Evolutionary conservation across 768 basidiomycete species (phyloP).

Genomic region (Megacollybia marginata): DNA sequence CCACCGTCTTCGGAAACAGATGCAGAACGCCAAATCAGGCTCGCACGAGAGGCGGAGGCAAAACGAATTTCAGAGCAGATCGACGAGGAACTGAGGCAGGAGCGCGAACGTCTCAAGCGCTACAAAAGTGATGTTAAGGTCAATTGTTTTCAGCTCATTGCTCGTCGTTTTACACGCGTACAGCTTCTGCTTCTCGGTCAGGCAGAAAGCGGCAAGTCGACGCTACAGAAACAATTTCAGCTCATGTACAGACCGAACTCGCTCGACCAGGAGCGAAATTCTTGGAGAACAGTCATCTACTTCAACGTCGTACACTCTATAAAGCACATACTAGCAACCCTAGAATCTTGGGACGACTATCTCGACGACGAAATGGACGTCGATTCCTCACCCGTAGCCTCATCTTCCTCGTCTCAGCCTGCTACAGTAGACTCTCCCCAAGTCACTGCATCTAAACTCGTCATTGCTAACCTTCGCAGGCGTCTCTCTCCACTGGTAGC

Average conservation of each 20-base stretch:
- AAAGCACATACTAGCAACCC: conserved; percentile 57
- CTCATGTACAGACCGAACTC: conserved; percentile 73
- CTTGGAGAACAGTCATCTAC: conserved; percentile 69
- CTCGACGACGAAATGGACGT: conserved; percentile 39
- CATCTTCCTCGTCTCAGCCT: conserved; percentile 16
- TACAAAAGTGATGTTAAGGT: conserved; percentile 75
- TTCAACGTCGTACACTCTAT: conserved; percentile 70
- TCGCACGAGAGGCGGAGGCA: conserved; percentile 64
- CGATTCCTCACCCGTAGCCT: conserved; percentile 3
- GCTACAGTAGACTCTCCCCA: conserved; percentile 20
- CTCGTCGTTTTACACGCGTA: not conserved
- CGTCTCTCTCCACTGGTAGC: conserved; percentile 55
- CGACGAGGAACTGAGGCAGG: conserved; percentile 69
- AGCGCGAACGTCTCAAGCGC: conserved; percentile 57
- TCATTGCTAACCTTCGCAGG: conserved; percentile 48
- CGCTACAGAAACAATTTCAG: conserved; percentile 73
- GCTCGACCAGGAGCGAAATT: conserved; percentile 59
- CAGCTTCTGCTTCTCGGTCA: conserved; percentile 72
- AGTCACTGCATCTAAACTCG: conserved; percentile 9
- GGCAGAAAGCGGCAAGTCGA: conserved; percentile 74
- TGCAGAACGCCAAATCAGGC: conserved; percentile 50
- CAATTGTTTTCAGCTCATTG: not conserved
- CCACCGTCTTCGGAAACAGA: conserved; percentile 65
- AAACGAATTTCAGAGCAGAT: conserved; percentile 73
- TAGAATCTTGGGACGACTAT: conserved; percentile 56